phyloP scores from a whole-genome alignment of 495 filamentous ascomycete genomes.

The Aspergillus incahuasiensis region DNA sequence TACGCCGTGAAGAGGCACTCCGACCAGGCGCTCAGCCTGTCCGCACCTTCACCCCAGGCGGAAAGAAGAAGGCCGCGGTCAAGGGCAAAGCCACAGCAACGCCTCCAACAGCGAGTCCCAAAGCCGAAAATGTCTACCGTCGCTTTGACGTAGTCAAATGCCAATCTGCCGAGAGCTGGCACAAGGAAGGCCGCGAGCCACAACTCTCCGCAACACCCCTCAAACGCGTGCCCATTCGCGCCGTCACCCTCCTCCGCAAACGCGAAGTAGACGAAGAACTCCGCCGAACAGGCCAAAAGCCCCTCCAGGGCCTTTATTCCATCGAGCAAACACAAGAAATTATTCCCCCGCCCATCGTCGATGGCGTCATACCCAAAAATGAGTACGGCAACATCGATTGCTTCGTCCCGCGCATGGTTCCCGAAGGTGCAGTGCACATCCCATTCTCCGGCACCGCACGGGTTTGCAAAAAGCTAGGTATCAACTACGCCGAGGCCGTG shows the following conservation, averaged over 20 bases:
- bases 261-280: constrained; percentile 84
- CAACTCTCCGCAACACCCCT: constrained; percentile 65
- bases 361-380: constrained; percentile 91
- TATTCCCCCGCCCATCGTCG: constrained; percentile 73
- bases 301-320: constrained; percentile 81
- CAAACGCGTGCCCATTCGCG: constrained; percentile 84
- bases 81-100: constrained; percentile 29
- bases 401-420: constrained; percentile 91
- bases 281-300: constrained; percentile 71
- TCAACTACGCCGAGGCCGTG: constrained; percentile 92
- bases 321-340: constrained; percentile 90
- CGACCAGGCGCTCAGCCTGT: constrained; percentile 62
- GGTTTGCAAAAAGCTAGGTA: constrained; percentile 75
- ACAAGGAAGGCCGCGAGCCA: constrained; percentile 85
- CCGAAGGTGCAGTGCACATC: constrained; percentile 76
- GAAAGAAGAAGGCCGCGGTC: constrained; percentile 33
- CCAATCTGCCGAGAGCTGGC: constrained; percentile 93
- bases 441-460: constrained; percentile 69
- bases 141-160: constrained; percentile 78
- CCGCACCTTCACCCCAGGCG: constrained; percentile 66
- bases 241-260: constrained; percentile 81
- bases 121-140: constrained; percentile 74
- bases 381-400: constrained; percentile 96
- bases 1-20: constrained; percentile 89
- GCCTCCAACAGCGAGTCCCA: constrained; percentile 18